phyloP scores from a whole-genome alignment of 129 eudicot species.

The Dittrichia graveolens region DNA sequence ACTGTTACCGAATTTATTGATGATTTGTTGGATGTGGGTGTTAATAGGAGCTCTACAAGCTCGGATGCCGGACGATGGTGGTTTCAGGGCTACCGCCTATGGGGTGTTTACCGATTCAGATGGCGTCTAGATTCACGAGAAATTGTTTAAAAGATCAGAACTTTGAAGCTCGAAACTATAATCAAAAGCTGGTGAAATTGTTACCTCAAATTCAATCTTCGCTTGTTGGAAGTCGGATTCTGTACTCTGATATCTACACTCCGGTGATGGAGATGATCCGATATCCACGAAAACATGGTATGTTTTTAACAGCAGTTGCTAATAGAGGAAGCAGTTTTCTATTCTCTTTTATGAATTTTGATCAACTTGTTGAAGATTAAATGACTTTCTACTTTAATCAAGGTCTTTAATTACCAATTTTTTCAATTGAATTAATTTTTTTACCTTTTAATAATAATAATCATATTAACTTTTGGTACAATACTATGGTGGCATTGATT shows the following conservation, averaged over 20 bases:
- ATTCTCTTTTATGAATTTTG: background rate
- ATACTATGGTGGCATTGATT: too few relatives aligned
- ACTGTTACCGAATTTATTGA: too few relatives aligned
- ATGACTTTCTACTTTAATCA: too few relatives aligned
- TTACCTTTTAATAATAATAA: too few relatives aligned
- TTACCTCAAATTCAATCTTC: slow-evolving; percentile 44
- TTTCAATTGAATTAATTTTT: too few relatives aligned
- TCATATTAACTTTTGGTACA: too few relatives aligned
- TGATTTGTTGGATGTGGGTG: background rate
- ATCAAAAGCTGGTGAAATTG: slow-evolving; percentile 48
- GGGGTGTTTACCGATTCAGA: slow-evolving; percentile 51
- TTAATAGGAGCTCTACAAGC: slow-evolving; percentile 34
- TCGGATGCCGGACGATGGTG: slow-evolving; percentile 48
- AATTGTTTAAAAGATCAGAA: slow-evolving; percentile 49
- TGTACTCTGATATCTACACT: slow-evolving; percentile 57
- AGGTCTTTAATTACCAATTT: too few relatives aligned
- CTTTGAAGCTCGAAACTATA: slow-evolving; percentile 50
- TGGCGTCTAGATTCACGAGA: slow-evolving; percentile 35
- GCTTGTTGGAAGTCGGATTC: slow-evolving; percentile 44
- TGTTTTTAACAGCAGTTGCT: slow-evolving; percentile 1
- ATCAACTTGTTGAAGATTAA: background rate
- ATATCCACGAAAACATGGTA: slow-evolving; percentile 59
- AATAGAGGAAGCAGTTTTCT: background rate
- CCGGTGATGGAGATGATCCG: slow-evolving; percentile 47
- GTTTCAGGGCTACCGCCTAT: slow-evolving; percentile 55